Evolutionary conservation across 139 green algal genomes (phyloP), one percentile per base, ranked within the genome.

Genomic region (Asterochloris sp.): DNA sequence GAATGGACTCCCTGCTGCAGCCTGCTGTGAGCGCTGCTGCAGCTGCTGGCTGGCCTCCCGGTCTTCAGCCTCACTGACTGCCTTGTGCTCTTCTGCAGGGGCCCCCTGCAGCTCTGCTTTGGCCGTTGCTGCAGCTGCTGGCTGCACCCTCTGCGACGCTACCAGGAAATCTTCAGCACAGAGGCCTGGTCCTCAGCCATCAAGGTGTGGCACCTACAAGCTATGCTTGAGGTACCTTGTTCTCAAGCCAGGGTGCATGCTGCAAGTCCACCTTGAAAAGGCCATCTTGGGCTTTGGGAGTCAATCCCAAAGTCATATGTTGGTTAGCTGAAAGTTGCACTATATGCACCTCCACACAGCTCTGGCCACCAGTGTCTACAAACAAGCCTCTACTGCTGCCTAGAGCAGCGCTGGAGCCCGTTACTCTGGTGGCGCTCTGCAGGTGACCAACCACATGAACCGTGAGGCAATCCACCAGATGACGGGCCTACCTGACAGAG

Each of bases 391-490:
- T 54, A 54, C 38, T 2, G 38, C 38, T 54, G 38, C 38, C 38
- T 54, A 6, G 38, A 54, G 38, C 38, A 54, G 38, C 38, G 6
- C 38, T 2, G 38, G 38, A 54, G 38, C 6, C 38, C 38, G 4
- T 10, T 54, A 54, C 2, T 6, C 38, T 54, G 38, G 38, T 54
- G 2, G 38, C 6, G 38, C 38, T 24, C 78, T 89, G 8, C 71
- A 79, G 19, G 62, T 90, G 10, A 66, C 77, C 23, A 79, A 86
- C 73, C 76, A 87, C 73, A 80, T 90, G 66, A 91, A 89, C 78
- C 77, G 81, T 15, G 87, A 92, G 60, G 89, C 88, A 6, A 92
- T 89, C n/a, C 77, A 86, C 78, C 87, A 90, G 85, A 89, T 86
- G 8, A 85, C 89, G 19, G 83, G 79, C 0, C 71, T 91, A 17